A percentile compares a stretch with the other conserved stretches of the same genome.
phyloP scores from a whole-genome alignment of 129 eudicot genomes.

The Pseudognaphalium luteoalbum region DNA sequence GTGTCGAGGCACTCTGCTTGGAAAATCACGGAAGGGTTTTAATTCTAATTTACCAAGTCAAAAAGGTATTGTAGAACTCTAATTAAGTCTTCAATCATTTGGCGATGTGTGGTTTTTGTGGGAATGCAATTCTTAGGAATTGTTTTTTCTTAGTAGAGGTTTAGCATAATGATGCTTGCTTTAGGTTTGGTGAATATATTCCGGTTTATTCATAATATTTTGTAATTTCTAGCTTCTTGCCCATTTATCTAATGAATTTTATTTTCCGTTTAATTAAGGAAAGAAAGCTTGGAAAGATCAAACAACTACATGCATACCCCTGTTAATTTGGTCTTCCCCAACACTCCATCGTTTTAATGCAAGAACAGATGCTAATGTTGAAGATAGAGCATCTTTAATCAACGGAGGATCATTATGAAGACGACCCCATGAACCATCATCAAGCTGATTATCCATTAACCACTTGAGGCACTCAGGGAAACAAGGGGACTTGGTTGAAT shows the following conservation, averaged over 20 bases:
- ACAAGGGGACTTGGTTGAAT: slow-evolving; percentile 54
- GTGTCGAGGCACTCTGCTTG: too few species aligned
- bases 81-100: too few species aligned
- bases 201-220: too few species aligned
- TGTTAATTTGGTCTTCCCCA: slow-evolving; percentile 62
- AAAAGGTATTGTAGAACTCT: too few species aligned
- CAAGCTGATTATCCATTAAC: slow-evolving; percentile 70
- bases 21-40: too few species aligned
- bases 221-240: too few species aligned
- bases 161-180: too few species aligned
- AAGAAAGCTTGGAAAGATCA: neutral
- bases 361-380: slow-evolving; percentile 74
- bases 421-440: slow-evolving; percentile 89
- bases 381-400: slow-evolving; percentile 67
- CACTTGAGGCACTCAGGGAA: slow-evolving; percentile 69
- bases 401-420: slow-evolving; percentile 38
- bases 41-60: too few species aligned
- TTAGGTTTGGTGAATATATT: too few species aligned
- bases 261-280: neutral
- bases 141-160: too few species aligned
- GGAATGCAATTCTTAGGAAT: too few species aligned
- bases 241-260: neutral
- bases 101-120: too few species aligned
- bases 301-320: slow-evolving; percentile 40
- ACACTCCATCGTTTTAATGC: slow-evolving; percentile 83